Base-by-base conservation (phyloP, 257 asterid species). In the Fraxinus cuspidata region DNA sequence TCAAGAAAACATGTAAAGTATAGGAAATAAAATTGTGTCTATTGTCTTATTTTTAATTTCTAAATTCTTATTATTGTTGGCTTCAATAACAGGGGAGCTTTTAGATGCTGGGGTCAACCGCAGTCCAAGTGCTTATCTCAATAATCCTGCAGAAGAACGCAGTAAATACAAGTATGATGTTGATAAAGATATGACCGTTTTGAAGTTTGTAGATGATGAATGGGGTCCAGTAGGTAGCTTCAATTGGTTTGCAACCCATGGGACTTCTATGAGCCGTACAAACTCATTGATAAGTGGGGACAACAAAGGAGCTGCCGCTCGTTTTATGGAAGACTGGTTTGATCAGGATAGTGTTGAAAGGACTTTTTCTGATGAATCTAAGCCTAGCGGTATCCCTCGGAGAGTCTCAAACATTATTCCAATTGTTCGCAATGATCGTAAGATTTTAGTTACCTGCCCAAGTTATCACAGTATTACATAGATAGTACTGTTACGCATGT, bases 141-240 rank as follows among this genome's bases (percentile, higher is more conserved):
- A 92, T 75, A 96, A 93, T 79, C 97, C 99, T 72, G 85, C 97
- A 51, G 82, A 88, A 69, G 99, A 96, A 79, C 98, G 99, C 74
- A 78, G 85, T 72, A 92, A 96, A 81, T 96, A 96, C 77, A 87
- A 89, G 86, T 93, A 92, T 81, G 89, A 96, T 35, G 94, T 90
- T 73, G 99, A 96, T 83, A 93, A 90, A 72, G 96, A 92, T 72
- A 93, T 96, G 99, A 92, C 97, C 76, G 95, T 96, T 68, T 72
- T 96, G 87, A 96, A 93, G 89, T 96, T 93, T 82, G 90, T 84
- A 28, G 98, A 92, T 74, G 91, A 92, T 80, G 94, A 92, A 77
- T 93, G 97, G 98, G 99, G 99, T 21, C 94, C 99, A 68, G 91
- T 96, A n/a, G 99, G 99, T 77, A 92, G 98, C 88, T 96, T 93